Evolutionary conservation across 495 filamentous ascomycete genomes (phyloP), one percentile per base, ranked within the genome.

Genomic region (Xylaria bambusicola): DNA sequence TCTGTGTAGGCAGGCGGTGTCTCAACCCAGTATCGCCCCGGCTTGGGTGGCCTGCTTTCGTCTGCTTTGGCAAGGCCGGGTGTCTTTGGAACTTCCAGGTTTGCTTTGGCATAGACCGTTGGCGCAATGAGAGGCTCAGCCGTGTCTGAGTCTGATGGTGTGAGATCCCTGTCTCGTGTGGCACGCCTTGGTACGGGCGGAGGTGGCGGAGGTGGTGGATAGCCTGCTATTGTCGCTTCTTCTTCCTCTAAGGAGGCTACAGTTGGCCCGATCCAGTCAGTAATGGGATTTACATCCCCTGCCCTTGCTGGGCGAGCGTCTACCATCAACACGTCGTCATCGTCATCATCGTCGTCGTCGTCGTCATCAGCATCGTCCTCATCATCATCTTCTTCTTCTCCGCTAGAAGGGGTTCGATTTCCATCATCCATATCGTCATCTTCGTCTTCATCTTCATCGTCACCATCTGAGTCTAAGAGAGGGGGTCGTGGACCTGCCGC

Each of bases 21-120:
- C 57, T 90, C 86, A 33, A 94, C 80, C 94, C 94, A 98, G 75
- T 98, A 89, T 40, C 81, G 77, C 29, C 91, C 90, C 6, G 90
- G 82, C 24, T 67, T 79, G 9, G 71, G 73, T 21, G 70, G 73
- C 20, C 51, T 61, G 10, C 54, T 44, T 52, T 71, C 71, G 7
- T 70, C 68, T 15, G 62, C 64, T 52, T 70, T 70, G 0, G 64
- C 38, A 20, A 73, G 56, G 7, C 77, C 78, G 1, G 81, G 82
- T 1, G 84, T 85, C 55, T 82, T 82, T 18, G 84, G 84, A 27
- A 86, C 77, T 18, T 84, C 82, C 36, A 85, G 61, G 40, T 79
- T 79, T 7, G 78, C 75, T 61, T 81, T 84, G 5, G 77, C 73
- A 65, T 80, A 81, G 36, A 83, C 72, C 1, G 73, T 77, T n/a